Percentiles rank a stretch among this genome's conserved stretches.
Conservation (phyloP, 2,329 filamentous ascomycete genomes). For the Botrytis byssoidea region DNA sequence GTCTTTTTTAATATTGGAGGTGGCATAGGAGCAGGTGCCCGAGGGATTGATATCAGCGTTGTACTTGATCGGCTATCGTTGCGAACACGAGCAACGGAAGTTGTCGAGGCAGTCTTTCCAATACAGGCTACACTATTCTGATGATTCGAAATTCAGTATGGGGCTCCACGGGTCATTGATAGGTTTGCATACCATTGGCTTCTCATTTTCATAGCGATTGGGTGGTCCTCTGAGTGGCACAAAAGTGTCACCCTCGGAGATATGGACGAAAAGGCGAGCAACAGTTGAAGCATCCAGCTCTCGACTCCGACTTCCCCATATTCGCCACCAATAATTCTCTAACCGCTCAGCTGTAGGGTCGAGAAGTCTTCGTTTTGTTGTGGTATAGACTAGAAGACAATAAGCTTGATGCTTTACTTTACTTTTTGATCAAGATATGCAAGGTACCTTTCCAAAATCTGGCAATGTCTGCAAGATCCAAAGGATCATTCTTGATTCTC, state of each 20-base stretch:
- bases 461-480: slow-evolving; percentile 51
- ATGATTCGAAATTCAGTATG: slow-evolving; percentile 32
- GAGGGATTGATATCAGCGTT: slow-evolving; percentile 26
- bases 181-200: slow-evolving; percentile 45
- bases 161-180: slow-evolving; percentile 11
- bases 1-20: slow-evolving; percentile 62
- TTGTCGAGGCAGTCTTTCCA: slow-evolving; percentile 29
- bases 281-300: slow-evolving; percentile 53
- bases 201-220: slow-evolving; percentile 50
- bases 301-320: slow-evolving; percentile 53
- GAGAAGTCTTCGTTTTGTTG: slow-evolving; percentile 55
- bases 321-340: slow-evolving; percentile 67
- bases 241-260: slow-evolving; percentile 57
- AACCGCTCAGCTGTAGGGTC: slow-evolving; percentile 62
- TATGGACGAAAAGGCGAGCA: slow-evolving; percentile 56
- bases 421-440: slow-evolving; percentile 5
- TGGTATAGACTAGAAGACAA: slow-evolving; percentile 54
- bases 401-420: slow-evolving; percentile 24
- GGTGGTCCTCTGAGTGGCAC: slow-evolving; percentile 54
- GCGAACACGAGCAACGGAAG: slow-evolving; percentile 26
- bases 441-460: slow-evolving; percentile 56
- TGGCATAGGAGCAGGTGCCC: slow-evolving; percentile 43
- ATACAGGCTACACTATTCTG: slow-evolving; percentile 29
- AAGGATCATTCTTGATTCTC: slow-evolving; percentile 43
- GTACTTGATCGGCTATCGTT: slow-evolving; percentile 28